Base-by-base conservation (phyloP, 306 rosid genomes). In the Castanea mollissima region DNA sequence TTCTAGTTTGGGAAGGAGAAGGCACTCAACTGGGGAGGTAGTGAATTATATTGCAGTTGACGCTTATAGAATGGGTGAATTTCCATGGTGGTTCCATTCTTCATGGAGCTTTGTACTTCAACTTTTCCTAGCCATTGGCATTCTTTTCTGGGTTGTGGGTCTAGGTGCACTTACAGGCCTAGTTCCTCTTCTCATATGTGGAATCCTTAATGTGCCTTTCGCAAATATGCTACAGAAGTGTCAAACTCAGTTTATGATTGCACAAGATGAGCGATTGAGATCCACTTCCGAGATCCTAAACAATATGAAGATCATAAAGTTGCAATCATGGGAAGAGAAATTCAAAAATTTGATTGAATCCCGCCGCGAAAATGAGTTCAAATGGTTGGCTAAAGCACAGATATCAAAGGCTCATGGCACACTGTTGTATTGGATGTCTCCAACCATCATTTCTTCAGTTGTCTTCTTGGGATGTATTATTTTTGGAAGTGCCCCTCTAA, bases 251-350 rank as follows among this genome's bases (percentile, higher is more conserved):
- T 71, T 84, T 79, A 79, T 86, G 90, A 51, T 64, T 3, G 83
- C 88, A 41, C 88, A 88, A 73, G 92, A 88, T 27, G 80, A 84
- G 73, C 41, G 90, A 32, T 79, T 88, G 11, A 84, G 90, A 34
- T 78, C 88, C 65, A 84, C 88, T 75, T 86, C 92, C 19, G 90
- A 88, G 75, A 78, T 86, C 32, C 88, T 86, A 1, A 86, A 86
- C 62, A 88, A 76, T 54, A 88, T 88, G 85, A 88, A 88, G 59
- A 75, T 84, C 86, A 86, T 88, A 5, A 88, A 88, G 60, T 74
- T 88, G 23, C 90, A 89, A 49, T 89, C 88, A 1, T 89, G 90
- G 92, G 92, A 84, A 79, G 92, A 84, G n/a, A 84, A 86, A n/a
- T 89, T 89, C 54, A 85, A 84, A 74, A 76, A 8, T 49, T 29